Percentiles rank a stretch among this genome's conserved stretches.
phyloP scores from a whole-genome alignment of 225 moss, liverwort and hornwort species.

The Neckera pumila region DNA sequence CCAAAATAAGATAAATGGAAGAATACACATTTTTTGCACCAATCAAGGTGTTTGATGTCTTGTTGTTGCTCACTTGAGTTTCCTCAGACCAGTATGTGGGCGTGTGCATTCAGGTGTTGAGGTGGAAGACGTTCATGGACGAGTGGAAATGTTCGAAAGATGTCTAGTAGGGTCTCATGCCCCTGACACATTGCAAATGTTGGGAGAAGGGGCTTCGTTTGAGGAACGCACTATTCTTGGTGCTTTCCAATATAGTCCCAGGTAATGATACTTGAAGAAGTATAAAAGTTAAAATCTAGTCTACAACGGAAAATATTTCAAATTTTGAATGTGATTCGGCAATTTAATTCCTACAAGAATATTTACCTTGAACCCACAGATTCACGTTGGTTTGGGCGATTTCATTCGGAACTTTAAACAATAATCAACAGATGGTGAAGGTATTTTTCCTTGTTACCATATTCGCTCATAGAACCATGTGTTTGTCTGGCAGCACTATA shows the following conservation, averaged over 20 bases:
- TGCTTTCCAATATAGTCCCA: constrained; percentile 68
- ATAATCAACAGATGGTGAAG: neutral
- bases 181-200: constrained; percentile 72
- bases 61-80: neutral
- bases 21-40: neutral
- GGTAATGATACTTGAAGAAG: constrained; percentile 13
- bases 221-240: constrained; percentile 64
- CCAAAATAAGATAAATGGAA: no score
- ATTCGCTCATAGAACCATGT: neutral
- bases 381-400: neutral
- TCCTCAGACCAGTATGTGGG: neutral
- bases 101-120: constrained; percentile 39
- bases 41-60: neutral
- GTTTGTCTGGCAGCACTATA: constrained; percentile 36
- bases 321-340: neutral
- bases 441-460: neutral
- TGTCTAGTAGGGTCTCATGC: constrained; percentile 92
- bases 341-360: neutral
- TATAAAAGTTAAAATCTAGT: neutral
- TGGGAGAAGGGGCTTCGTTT: constrained; percentile 49
- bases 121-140: constrained; percentile 59
- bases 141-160: constrained; percentile 55
- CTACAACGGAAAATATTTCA: neutral
- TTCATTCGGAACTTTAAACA: neutral
- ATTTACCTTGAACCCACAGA: neutral